phyloP scores from a whole-genome alignment of 164 flowering plant genomes.

The Akebia trifoliata region DNA sequence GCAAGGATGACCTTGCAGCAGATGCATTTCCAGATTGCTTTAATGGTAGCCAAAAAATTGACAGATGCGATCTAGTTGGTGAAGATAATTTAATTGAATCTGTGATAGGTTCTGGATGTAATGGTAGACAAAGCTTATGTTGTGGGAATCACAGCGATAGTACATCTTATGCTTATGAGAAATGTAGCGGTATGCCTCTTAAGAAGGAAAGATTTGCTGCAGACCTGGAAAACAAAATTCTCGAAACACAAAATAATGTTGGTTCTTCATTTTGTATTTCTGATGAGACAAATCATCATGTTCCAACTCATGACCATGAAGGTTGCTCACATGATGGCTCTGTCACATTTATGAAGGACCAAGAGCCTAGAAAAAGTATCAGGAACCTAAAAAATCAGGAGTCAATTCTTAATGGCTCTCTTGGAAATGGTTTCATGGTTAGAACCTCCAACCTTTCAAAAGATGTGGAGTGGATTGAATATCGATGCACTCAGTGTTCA shows the following conservation, averaged over 20 bases:
- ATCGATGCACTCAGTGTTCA: slow-evolving; percentile 61
- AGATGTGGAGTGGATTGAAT: slow-evolving; percentile 63
- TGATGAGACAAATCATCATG: slow-evolving; percentile 7
- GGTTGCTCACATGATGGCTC: slow-evolving; percentile 19
- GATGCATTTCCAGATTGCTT: slow-evolving; percentile 26
- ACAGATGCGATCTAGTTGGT: slow-evolving; percentile 14
- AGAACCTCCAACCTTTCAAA: slow-evolving; percentile 53
- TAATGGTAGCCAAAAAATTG: slow-evolving; percentile 10
- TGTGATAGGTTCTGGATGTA: slow-evolving; percentile 14
- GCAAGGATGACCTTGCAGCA: slow-evolving; percentile 59
- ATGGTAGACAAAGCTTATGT: slow-evolving; percentile 3
- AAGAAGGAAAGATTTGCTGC: slow-evolving; percentile 11
- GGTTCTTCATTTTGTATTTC: slow-evolving; percentile 17
- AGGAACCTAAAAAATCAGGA: slow-evolving; percentile 37
- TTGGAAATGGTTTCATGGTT: slow-evolving; percentile 72
- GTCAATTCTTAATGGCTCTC: slow-evolving; percentile 56
- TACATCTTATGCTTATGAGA: slow-evolving; percentile 9
- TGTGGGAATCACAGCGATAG: slow-evolving; percentile 10
- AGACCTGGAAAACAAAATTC: slow-evolving; percentile 5
- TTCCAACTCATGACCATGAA: slow-evolving; percentile 14
- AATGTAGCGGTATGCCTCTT: slow-evolving; percentile 5
- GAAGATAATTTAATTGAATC: slow-evolving; percentile 10
- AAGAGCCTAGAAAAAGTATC: slow-evolving; percentile 7
- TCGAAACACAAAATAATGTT: slow-evolving; percentile 4
- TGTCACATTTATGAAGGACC: slow-evolving; percentile 22